These are phyloP conservation scores for Wallacemonas collosoma DNA, from an alignment of 208 protist species.

Conservation along the genomic window DNA sequence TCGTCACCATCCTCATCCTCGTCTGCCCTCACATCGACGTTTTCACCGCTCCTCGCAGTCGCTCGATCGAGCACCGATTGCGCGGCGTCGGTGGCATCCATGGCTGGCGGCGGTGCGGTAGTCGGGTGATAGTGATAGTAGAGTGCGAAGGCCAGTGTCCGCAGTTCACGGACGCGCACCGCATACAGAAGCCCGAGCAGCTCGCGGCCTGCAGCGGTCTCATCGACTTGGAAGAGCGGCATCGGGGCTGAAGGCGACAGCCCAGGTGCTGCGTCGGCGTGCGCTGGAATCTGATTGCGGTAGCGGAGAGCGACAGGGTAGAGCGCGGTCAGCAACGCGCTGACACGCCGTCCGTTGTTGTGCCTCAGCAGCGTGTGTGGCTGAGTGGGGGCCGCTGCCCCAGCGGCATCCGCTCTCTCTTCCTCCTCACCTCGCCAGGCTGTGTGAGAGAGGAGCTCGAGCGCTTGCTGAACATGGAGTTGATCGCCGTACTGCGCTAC, in stretches of 20 bases:
- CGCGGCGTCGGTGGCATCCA: not conserved
- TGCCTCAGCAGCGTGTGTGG: constrained; percentile 22
- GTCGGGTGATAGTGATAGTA: constrained; percentile 16
- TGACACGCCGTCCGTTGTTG: constrained; percentile 34
- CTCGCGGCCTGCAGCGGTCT: constrained; percentile 9
- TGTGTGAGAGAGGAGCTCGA: constrained; percentile 18
- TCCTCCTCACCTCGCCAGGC: constrained; percentile 3
- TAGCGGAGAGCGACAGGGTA: not conserved
- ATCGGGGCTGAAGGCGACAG: not conserved
- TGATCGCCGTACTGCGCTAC: constrained; percentile 56
- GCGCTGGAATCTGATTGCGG: not conserved
- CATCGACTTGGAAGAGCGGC: not conserved
- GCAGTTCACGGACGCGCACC: constrained; percentile 35
- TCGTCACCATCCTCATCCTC: too few species aligned
- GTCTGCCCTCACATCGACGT: too few species aligned
- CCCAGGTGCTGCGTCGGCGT: too few species aligned
- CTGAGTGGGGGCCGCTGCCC: not conserved
- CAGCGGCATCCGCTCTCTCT: not conserved
- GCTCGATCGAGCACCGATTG: too few species aligned
- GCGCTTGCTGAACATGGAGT: constrained; percentile 45
- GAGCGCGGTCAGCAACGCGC: constrained; percentile 19
- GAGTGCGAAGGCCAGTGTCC: constrained; percentile 20
- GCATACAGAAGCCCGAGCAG: constrained; percentile 31
- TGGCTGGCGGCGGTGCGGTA: not conserved
- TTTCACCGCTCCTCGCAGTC: too few species aligned